Evolutionary conservation across 495 filamentous ascomycete species (phyloP).

Genomic region (Thermothielavioides terrestris): DNA sequence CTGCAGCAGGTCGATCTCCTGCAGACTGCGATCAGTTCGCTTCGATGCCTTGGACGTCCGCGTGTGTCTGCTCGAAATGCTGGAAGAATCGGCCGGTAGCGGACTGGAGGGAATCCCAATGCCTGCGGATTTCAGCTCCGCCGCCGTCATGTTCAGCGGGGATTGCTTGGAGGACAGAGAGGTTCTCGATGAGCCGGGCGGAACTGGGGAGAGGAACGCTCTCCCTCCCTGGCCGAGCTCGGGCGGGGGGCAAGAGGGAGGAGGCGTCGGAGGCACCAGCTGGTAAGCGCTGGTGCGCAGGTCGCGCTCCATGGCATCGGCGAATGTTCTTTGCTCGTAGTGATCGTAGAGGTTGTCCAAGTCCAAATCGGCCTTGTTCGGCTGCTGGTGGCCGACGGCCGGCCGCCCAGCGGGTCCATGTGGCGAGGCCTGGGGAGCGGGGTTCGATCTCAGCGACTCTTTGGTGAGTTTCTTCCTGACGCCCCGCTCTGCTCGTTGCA

Average conservation of each 20-base stretch:
- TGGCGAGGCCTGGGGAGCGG: conserved; percentile 3
- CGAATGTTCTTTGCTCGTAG: conserved; percentile 44
- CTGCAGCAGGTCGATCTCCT: conserved; percentile 37
- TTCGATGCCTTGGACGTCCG: conserved; percentile 42
- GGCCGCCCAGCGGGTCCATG: background rate
- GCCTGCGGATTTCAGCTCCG: conserved; percentile 6
- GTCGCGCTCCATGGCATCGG: conserved; percentile 30
- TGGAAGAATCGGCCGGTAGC: conserved; percentile 32
- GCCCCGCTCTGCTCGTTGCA: conserved; percentile 18
- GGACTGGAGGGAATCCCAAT: conserved; percentile 13
- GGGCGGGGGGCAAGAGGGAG: conserved; percentile 10
- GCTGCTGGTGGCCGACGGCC: conserved; percentile 1
- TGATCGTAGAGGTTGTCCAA: conserved; percentile 42
- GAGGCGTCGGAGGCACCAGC: background rate
- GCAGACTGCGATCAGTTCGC: conserved; percentile 33
- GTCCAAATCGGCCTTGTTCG: conserved; percentile 23
- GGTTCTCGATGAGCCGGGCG: background rate
- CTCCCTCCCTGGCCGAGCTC: conserved; percentile 4
- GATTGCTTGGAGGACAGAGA: conserved; percentile 13
- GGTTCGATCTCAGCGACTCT: conserved; percentile 24
- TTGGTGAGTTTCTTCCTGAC: conserved; percentile 24
- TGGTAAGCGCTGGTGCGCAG: conserved; percentile 2
- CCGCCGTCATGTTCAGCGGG: background rate
- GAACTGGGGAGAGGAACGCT: conserved; percentile 16
- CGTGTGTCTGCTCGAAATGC: conserved; percentile 43